Percentiles rank a stretch among this genome's conserved stretches.
Evolutionary conservation across 768 basidiomycete species (phyloP).

Genomic region (Myochromella boudieri): DNA sequence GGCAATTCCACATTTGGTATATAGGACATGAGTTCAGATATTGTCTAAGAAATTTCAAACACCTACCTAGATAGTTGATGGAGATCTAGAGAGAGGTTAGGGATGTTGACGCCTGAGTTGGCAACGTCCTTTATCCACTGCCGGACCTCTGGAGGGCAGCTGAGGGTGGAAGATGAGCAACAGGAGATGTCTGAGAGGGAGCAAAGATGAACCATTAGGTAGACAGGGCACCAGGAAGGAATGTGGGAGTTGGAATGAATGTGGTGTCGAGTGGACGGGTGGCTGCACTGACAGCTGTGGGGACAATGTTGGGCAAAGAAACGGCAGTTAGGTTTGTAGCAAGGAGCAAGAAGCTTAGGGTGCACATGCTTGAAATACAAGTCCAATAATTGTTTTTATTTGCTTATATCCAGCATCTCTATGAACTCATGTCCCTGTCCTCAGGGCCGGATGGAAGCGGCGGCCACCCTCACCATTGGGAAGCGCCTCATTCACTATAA

Average conservation of each 20-base stretch:
- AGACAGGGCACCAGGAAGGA: conserved; percentile 56
- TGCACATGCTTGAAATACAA: too few relatives aligned
- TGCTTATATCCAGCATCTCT: too few relatives aligned
- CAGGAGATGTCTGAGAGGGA: neutral
- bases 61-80: conserved; percentile 39
- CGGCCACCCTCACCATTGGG: too few relatives aligned
- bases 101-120: conserved; percentile 57
- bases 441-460: too few relatives aligned
- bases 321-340: conserved; percentile 62
- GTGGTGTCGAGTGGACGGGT: conserved; percentile 49
- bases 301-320: conserved; percentile 50
- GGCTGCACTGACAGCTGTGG: conserved; percentile 37
- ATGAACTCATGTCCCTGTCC: too few relatives aligned
- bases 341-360: conserved; percentile 42
- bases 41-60: neutral
- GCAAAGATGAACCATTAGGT: conserved; percentile 45
- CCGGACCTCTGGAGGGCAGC: conserved; percentile 50
- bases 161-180: conserved; percentile 18
- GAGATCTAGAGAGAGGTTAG: conserved; percentile 50
- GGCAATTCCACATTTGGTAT: conserved; percentile 54
- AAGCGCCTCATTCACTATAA: too few relatives aligned
- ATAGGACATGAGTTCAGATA: neutral
- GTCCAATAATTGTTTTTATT: too few relatives aligned
- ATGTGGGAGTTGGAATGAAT: conserved; percentile 45
- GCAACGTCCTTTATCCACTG: conserved; percentile 70